A percentile compares a stretch with the other conserved stretches of the same genome.
These are phyloP conservation scores for Paramecium sexaurelia DNA, from an alignment of 73 alveolate genomes.

Conservation along the genomic window DNA sequence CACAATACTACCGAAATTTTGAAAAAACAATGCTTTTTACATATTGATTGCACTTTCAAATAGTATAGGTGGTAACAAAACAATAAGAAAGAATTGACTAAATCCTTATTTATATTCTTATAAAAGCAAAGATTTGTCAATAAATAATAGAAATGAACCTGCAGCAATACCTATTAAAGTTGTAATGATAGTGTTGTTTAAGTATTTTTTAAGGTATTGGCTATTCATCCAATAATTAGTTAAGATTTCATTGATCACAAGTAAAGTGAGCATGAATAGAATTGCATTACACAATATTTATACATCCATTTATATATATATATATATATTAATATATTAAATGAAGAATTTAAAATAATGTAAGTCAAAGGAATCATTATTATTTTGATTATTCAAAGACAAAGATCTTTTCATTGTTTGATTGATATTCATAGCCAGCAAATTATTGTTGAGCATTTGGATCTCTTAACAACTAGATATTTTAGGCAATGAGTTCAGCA, in stretches of 20 bases:
- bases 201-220: background rate
- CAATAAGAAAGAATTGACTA: constrained; percentile 72
- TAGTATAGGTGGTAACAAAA: constrained; percentile 82
- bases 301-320: background rate
- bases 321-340: background rate
- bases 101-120: constrained; percentile 56
- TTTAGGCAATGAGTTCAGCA: constrained; percentile 52
- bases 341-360: background rate
- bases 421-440: constrained; percentile 23
- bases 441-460: constrained; percentile 23
- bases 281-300: constrained; percentile 17
- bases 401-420: background rate
- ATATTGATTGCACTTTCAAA: constrained; percentile 88
- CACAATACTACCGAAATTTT: constrained; percentile 82
- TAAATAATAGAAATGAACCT: background rate
- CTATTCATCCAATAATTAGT: background rate
- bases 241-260: constrained; percentile 33
- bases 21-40: constrained; percentile 81
- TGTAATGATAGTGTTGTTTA: constrained; percentile 16
- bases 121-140: background rate
- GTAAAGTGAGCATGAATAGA: constrained; percentile 16
- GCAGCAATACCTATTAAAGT: constrained; percentile 23
- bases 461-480: constrained; percentile 12
- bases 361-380: background rate
- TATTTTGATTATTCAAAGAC: background rate